Evolutionary conservation across 768 basidiomycete genomes (phyloP).

Genomic region (Suillus decipiens): DNA sequence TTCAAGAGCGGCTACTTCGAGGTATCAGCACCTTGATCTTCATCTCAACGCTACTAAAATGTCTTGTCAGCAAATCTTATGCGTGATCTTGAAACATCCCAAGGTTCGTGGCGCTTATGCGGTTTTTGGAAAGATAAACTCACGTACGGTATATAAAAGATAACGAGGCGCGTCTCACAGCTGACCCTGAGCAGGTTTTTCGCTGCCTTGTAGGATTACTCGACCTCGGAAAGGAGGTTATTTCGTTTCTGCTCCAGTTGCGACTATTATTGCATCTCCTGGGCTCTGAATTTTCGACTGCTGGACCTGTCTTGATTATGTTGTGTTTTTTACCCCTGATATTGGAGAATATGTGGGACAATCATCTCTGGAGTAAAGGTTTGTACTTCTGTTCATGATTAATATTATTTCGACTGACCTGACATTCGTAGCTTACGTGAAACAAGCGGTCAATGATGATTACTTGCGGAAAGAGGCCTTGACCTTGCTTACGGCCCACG

Average conservation of each 20-base stretch:
- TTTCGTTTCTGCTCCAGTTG: slow-evolving; percentile 28
- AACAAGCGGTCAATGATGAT: slow-evolving; percentile 16
- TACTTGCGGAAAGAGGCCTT: slow-evolving; percentile 26
- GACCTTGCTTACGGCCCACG: slow-evolving; percentile 8
- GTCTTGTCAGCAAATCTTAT: slow-evolving; percentile 17
- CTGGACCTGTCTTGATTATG: slow-evolving; percentile 24
- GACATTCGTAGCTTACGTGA: slow-evolving; percentile 21
- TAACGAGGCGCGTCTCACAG: background rate
- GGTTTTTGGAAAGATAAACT: background rate
- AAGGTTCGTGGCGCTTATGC: slow-evolving; percentile 14
- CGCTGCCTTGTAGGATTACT: slow-evolving; percentile 16
- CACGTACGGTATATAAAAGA: slow-evolving; percentile 10
- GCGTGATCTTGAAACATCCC: slow-evolving; percentile 25
- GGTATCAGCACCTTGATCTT: slow-evolving; percentile 11
- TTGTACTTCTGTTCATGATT: background rate
- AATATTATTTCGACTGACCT: background rate
- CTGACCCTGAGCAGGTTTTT: slow-evolving; percentile 10
- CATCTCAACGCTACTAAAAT: background rate
- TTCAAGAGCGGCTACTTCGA: slow-evolving; percentile 22
- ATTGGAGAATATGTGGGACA: background rate
- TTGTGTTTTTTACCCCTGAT: slow-evolving; percentile 23
- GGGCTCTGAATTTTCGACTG: slow-evolving; percentile 16
- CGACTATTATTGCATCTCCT: slow-evolving; percentile 21
- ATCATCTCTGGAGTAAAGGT: slow-evolving; percentile 26
- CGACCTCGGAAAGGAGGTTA: slow-evolving; percentile 9